A percentile compares a stretch with the other conserved stretches of the same genome.
These are phyloP conservation scores for Scedosporium boydii DNA, from an alignment of 2,329 filamentous ascomycete genomes.

Conservation along the genomic window DNA sequence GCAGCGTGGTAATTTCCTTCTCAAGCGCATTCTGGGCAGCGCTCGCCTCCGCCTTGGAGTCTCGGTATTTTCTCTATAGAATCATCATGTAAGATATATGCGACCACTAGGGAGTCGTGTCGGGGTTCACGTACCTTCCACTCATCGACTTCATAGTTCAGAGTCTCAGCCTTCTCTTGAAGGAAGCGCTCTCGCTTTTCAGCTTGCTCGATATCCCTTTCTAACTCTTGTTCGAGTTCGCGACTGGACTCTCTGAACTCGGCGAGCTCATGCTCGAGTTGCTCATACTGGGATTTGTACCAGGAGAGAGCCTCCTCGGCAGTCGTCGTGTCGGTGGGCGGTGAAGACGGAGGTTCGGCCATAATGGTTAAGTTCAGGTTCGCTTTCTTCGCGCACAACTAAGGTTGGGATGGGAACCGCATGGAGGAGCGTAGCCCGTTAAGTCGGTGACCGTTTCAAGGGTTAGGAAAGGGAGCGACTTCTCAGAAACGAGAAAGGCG, in stretches of 20 bases:
- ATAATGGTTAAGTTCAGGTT: slow-evolving; percentile 23
- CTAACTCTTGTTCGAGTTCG: slow-evolving; percentile 86
- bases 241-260: slow-evolving; percentile 93
- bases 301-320: slow-evolving; percentile 74
- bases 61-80: slow-evolving; percentile 81
- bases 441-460: background rate
- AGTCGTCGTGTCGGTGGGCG: slow-evolving; percentile 42
- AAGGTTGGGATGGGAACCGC: background rate
- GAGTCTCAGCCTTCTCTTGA: slow-evolving; percentile 75
- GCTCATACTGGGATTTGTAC: slow-evolving; percentile 95
- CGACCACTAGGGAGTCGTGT: background rate
- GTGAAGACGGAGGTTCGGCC: slow-evolving; percentile 54
- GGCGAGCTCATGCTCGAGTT: slow-evolving; percentile 79
- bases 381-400: slow-evolving; percentile 4
- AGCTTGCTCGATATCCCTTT: slow-evolving; percentile 90
- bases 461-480: background rate
- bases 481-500: background rate
- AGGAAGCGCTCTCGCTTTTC: slow-evolving; percentile 85
- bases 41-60: slow-evolving; percentile 82
- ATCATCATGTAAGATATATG: background rate
- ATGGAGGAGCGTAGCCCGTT: background rate
- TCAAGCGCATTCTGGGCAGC: slow-evolving; percentile 76
- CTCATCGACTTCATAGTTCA: slow-evolving; percentile 88
- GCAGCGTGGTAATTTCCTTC: slow-evolving; percentile 88
- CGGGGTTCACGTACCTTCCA: slow-evolving; percentile 67